phyloP scores from a whole-genome alignment of 805 yeast species.

The Jamesozyma lodderae region DNA sequence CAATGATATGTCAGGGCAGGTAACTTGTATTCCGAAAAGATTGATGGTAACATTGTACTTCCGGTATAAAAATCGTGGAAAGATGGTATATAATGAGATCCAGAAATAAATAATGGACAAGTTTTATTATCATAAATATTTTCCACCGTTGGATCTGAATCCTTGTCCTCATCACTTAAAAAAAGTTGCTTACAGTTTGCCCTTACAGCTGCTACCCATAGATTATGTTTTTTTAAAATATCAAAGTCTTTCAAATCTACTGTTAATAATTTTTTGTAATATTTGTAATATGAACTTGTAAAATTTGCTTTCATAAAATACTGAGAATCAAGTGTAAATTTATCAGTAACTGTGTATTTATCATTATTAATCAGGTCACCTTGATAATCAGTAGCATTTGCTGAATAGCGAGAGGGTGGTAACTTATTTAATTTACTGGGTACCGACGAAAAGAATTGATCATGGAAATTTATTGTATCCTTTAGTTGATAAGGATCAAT shows the following conservation, averaged over 20 bases:
- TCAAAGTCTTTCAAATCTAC: constrained; percentile 14
- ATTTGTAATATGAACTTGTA: constrained; percentile 15
- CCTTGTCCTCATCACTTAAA: not conserved
- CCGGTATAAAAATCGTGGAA: constrained; percentile 22
- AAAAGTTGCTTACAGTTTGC: constrained; percentile 6
- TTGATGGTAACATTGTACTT: constrained; percentile 18
- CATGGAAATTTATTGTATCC: not conserved
- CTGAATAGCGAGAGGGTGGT: not conserved
- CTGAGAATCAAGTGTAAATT: not conserved
- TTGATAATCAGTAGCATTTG: not conserved
- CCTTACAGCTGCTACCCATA: constrained; percentile 25
- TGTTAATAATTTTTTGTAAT: constrained; percentile 18
- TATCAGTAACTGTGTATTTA: not conserved
- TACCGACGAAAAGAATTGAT: not conserved
- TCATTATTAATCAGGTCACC: not conserved
- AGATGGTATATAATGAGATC: constrained; percentile 17
- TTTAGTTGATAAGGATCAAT: constrained; percentile 10
- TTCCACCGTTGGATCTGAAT: not conserved
- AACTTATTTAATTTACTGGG: not conserved
- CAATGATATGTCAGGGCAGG: constrained; percentile 40
- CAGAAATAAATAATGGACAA: constrained; percentile 21
- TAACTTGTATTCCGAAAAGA: constrained; percentile 33
- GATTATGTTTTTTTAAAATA: constrained; percentile 17
- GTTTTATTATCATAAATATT: constrained; percentile 5
- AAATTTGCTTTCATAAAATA: constrained; percentile 5